Conservation (phyloP, 805 yeast genomes). For the Wickerhamiella australiensis region DNA sequence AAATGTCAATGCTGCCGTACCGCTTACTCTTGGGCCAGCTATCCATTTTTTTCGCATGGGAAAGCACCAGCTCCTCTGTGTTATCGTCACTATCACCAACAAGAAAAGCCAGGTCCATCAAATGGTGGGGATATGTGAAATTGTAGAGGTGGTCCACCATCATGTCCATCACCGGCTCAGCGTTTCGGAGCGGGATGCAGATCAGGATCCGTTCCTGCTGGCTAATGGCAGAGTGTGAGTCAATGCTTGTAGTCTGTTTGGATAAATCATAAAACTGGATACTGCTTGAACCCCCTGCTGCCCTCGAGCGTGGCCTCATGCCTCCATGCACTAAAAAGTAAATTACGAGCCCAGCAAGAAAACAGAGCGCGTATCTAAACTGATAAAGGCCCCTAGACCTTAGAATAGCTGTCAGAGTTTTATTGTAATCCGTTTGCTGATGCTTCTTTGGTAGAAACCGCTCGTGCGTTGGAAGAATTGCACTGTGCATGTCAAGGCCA, state of each 20-base stretch:
- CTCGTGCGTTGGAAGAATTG: slow-evolving; percentile 20
- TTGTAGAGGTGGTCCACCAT: slow-evolving; percentile 68
- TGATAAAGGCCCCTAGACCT: slow-evolving; percentile 11
- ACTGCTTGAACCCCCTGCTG: background rate
- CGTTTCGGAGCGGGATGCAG: slow-evolving; percentile 84
- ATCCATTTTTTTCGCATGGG: slow-evolving; percentile 23
- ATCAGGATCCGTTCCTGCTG: slow-evolving; percentile 60
- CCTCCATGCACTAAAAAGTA: slow-evolving; percentile 12
- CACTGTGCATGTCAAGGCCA: slow-evolving; percentile 19
- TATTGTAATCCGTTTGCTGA: background rate
- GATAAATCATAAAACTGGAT: slow-evolving; percentile 46
- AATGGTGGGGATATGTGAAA: slow-evolving; percentile 74
- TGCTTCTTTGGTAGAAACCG: slow-evolving; percentile 17
- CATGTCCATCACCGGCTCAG: slow-evolving; percentile 75
- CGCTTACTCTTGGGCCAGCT: slow-evolving; percentile 42
- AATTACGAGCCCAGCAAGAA: slow-evolving; percentile 7
- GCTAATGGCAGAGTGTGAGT: slow-evolving; percentile 27
- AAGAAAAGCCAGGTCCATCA: slow-evolving; percentile 71
- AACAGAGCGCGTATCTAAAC: slow-evolving; percentile 11
- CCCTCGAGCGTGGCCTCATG: slow-evolving; percentile 7
- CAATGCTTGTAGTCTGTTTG: slow-evolving; percentile 13
- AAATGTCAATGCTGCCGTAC: slow-evolving; percentile 70
- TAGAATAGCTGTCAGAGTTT: slow-evolving; percentile 5
- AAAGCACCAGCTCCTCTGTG: slow-evolving; percentile 59
- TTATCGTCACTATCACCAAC: slow-evolving; percentile 86